Evolutionary conservation across 768 basidiomycete species (phyloP).

Genomic region (Symmetrospora coprosmae): DNA sequence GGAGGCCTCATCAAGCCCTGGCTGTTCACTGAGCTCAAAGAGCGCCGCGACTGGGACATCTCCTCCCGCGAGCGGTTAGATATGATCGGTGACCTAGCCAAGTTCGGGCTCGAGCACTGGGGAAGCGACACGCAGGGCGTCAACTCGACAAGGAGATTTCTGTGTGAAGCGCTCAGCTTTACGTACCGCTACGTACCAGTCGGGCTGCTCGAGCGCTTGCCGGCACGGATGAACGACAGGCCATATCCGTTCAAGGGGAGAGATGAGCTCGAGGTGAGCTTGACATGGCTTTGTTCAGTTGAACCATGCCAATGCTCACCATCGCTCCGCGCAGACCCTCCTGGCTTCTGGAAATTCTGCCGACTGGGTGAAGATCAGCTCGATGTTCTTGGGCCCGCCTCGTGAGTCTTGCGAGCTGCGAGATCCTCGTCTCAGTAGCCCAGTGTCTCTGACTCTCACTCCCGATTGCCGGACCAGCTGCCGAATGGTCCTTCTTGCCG

Average conservation of each 20-base stretch:
- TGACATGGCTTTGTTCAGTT: constrained; percentile 32
- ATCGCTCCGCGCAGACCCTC: constrained; percentile 47
- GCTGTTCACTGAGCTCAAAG: constrained; percentile 92
- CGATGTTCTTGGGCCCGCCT: constrained; percentile 82
- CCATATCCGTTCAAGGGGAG: constrained; percentile 75
- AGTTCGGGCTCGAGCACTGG: constrained; percentile 63
- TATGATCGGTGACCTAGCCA: constrained; percentile 41
- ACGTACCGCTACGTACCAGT: constrained; percentile 92
- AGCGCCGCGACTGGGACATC: constrained; percentile 54
- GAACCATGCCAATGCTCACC: neutral
- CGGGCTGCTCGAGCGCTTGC: constrained; percentile 68
- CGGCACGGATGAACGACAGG: constrained; percentile 73
- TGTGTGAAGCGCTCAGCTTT: constrained; percentile 90
- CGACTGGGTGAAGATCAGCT: constrained; percentile 85
- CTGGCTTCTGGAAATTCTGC: constrained; percentile 61
- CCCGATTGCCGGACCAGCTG: neutral
- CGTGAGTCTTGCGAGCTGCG: constrained; percentile 54
- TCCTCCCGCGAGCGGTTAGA: constrained; percentile 31
- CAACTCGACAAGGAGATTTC: constrained; percentile 78
- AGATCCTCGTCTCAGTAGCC: neutral
- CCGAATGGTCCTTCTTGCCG: constrained; percentile 50
- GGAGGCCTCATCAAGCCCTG: constrained; percentile 92
- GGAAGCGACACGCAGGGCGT: constrained; percentile 57
- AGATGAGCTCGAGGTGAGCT: constrained; percentile 57
- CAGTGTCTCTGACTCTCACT: neutral